A percentile compares a stretch with the other conserved stretches of the same genome.
phyloP scores from a whole-genome alignment of 257 asterid genomes.

The Pogostemon cablin region DNA sequence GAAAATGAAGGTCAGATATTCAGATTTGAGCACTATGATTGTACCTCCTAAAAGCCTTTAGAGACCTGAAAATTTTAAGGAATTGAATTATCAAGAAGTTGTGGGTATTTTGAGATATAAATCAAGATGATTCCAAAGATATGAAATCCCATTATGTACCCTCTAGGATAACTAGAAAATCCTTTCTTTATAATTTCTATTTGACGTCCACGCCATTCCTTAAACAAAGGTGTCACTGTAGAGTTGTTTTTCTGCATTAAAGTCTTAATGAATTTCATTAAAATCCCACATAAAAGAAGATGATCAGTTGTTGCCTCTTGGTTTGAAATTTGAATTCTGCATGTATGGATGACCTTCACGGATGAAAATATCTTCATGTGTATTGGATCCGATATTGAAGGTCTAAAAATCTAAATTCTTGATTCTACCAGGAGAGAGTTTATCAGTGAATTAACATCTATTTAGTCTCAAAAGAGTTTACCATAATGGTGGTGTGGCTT shows the following conservation, averaged over 20 bases:
- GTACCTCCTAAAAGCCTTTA: constrained; percentile 21
- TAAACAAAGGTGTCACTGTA: neutral
- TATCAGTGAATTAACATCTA: neutral
- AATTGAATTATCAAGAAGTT: constrained; percentile 18
- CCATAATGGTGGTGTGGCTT: constrained; percentile 9
- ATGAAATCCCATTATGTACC: neutral
- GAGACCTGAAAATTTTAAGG: neutral
- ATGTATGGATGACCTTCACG: no score
- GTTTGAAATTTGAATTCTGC: neutral
- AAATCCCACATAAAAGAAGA: neutral
- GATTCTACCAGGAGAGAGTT: neutral
- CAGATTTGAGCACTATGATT: constrained; percentile 12
- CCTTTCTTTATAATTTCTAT: neutral
- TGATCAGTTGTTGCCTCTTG: constrained; percentile 2
- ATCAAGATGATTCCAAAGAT: constrained; percentile 1
- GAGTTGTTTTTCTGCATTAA: constrained; percentile 1
- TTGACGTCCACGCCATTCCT: constrained; percentile 10
- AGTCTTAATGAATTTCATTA: neutral
- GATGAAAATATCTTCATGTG: neutral
- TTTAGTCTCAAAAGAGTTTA: constrained; percentile 10
- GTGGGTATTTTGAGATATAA: neutral
- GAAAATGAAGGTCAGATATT: constrained; percentile 85
- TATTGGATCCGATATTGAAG: neutral
- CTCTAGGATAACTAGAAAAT: neutral
- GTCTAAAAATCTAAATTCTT: neutral